phyloP scores from a whole-genome alignment of 1,284 basidiomycete species.

The Naganishia cerealis region DNA sequence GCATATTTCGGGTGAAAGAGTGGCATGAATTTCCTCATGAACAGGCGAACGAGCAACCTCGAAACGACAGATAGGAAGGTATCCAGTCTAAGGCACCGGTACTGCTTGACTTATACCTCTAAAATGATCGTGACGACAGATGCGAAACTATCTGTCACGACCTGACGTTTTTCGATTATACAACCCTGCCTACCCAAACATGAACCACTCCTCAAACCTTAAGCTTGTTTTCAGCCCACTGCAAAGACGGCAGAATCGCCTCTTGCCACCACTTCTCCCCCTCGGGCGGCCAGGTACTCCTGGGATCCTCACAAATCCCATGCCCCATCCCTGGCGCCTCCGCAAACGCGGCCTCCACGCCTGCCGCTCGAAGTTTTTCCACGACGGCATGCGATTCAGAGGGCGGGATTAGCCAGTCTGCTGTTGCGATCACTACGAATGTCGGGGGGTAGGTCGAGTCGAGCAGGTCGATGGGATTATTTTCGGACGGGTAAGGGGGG shows the following conservation, averaged over 20 bases:
- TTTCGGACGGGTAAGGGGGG: conserved; percentile 12
- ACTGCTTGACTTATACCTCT: no score
- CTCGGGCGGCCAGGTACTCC: conserved; percentile 16
- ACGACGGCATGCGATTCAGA: conserved; percentile 23
- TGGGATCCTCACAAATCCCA: conserved; percentile 27
- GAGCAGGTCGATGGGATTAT: conserved; percentile 24
- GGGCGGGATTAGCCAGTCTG: conserved; percentile 29
- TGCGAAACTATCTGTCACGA: no score
- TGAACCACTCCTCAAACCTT: no score
- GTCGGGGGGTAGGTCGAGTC: conserved; percentile 30
- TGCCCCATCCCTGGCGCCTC: conserved; percentile 33
- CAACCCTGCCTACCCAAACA: no score
- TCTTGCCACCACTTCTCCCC: conserved; percentile 31
- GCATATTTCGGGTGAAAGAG: no score
- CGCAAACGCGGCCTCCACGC: conserved; percentile 21
- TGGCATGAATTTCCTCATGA: no score
- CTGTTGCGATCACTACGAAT: conserved; percentile 31
- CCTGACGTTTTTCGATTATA: no score
- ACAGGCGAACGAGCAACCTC: no score
- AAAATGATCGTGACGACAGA: no score
- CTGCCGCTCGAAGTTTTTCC: conserved; percentile 24
- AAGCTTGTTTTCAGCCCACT: conserved; percentile 6
- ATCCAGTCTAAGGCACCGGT: no score
- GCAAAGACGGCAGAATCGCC: conserved; percentile 28
- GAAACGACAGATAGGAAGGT: no score